phyloP scores from a whole-genome alignment of 352 stramenopile species.

The Phytophthora ohioensis region DNA sequence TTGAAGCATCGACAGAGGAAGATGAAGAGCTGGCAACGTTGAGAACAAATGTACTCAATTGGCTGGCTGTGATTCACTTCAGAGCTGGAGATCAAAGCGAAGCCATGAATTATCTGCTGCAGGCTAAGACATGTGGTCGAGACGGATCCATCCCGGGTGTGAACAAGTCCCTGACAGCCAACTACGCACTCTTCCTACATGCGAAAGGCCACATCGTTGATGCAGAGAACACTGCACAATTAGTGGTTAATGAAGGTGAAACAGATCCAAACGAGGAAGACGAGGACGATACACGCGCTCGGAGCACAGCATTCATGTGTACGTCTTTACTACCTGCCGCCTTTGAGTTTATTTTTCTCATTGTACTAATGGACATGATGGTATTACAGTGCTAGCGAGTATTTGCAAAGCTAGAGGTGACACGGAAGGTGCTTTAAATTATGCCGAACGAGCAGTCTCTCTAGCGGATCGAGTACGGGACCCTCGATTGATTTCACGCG shows the following conservation, averaged over 20 bases:
- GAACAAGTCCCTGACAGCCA: slow-evolving; percentile 45
- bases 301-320: slow-evolving; percentile 42
- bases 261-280: slow-evolving; percentile 11
- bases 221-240: slow-evolving; percentile 40
- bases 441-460: slow-evolving; percentile 32
- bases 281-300: slow-evolving; percentile 30
- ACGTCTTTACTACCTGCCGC: slow-evolving; percentile 3
- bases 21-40: slow-evolving; percentile 32
- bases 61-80: slow-evolving; percentile 46
- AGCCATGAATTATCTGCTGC: slow-evolving; percentile 50
- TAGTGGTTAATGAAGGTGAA: slow-evolving; percentile 32
- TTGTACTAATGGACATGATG: slow-evolving; percentile 3
- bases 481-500: slow-evolving; percentile 37
- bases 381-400: slow-evolving; percentile 39
- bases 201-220: slow-evolving; percentile 43
- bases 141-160: slow-evolving; percentile 3
- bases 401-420: slow-evolving; percentile 38
- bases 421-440: slow-evolving; percentile 23
- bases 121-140: slow-evolving; percentile 46
- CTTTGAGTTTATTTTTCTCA: not conserved
- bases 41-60: slow-evolving; percentile 48
- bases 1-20: slow-evolving; percentile 15
- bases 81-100: slow-evolving; percentile 38
- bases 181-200: slow-evolving; percentile 60
- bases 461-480: slow-evolving; percentile 33